phyloP scores from a whole-genome alignment of 2,329 filamentous ascomycete species.

The Colletotrichum australisinense region DNA sequence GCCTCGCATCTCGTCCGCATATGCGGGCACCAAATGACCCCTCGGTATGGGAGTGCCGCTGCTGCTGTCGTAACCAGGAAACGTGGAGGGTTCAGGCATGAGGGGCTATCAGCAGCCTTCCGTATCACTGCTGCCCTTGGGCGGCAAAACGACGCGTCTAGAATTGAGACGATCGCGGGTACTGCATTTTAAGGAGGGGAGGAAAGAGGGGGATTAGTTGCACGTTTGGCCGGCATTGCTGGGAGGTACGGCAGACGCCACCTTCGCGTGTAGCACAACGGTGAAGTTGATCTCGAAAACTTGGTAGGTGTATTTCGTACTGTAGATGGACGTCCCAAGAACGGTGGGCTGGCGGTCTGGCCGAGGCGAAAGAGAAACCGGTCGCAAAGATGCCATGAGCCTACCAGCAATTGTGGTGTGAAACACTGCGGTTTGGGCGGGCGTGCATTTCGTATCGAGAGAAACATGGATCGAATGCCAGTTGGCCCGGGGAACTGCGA shows the following conservation, averaged over 20 bases:
- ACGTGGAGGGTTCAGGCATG: not conserved
- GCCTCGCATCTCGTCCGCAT: not conserved
- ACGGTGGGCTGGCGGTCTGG: not conserved
- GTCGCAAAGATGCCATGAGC: not conserved
- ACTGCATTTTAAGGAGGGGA: not conserved
- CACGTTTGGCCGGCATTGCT: not conserved
- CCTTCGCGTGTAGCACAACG: not conserved
- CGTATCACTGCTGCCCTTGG: slow-evolving; percentile 8
- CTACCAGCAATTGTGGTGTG: not conserved
- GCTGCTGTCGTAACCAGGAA: slow-evolving; percentile 1
- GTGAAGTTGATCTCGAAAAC: not conserved
- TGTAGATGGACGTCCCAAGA: not conserved
- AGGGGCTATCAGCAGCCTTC: slow-evolving; percentile 7
- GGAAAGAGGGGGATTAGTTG: not conserved
- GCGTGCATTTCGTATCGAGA: slow-evolving; percentile 17
- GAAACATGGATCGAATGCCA: not conserved
- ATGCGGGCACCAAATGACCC: slow-evolving; percentile 24
- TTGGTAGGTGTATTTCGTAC: not conserved
- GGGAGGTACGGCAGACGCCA: slow-evolving; percentile 28
- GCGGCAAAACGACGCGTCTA: slow-evolving; percentile 4
- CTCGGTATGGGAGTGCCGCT: not conserved
- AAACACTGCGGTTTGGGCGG: slow-evolving; percentile 22
- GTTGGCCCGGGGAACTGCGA: slow-evolving; percentile 21
- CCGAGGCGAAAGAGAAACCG: not conserved
- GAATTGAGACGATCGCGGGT: slow-evolving; percentile 15